Base-by-base conservation (phyloP, 2,329 filamentous ascomycete genomes). In the Stachybotrys chlorohalonatus region DNA sequence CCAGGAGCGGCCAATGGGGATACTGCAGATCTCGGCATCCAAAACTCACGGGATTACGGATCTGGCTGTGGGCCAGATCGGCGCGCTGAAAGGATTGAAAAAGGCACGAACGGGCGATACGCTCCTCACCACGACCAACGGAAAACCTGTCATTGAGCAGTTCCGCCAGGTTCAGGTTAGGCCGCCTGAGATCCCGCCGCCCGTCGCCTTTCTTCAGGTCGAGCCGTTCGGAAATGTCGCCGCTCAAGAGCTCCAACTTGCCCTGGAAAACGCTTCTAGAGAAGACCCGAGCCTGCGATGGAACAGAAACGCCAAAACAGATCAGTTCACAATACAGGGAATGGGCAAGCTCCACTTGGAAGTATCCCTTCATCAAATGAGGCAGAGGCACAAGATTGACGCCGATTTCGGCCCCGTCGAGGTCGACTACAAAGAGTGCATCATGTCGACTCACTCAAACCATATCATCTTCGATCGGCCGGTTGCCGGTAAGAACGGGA, bases 261-360 rank as follows among this genome's bases (percentile, higher is more conserved):
- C 87, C 1, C 75, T 99, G 6, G 81, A 84, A 6, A 82, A 94
- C 51, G 80, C 96, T 6, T 82, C 95, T 0, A 80, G 94, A 61
- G 94, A 99, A 73, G 94, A 99, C 63, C 94, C 94, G 0, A 96
- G 91, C 68, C 75, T 99, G 24, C 84, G 94, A 55, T 89, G 95
- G 66, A 88, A 80, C 42, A 78, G 89, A 32, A 90, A 97, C 63
- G 84, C 93, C 58, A 94, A 96, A 68, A 92, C 90, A 1, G 94
- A 94, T 2, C 91, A 96, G 65, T 96, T 94, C 50, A 86, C 95
- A 36, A 79, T 99, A 0, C 92, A 92, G 53, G 94, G 94, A 5
- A 97, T 99, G 94, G 94, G 94, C 7, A 90, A 95, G 64, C 80
- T 99, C 31, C 94, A 99, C 70, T 79, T 99, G 1, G 94, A 99